Conservation (phyloP, 2,329 filamentous ascomycete genomes). For the Fusarium chlamydosporum region DNA sequence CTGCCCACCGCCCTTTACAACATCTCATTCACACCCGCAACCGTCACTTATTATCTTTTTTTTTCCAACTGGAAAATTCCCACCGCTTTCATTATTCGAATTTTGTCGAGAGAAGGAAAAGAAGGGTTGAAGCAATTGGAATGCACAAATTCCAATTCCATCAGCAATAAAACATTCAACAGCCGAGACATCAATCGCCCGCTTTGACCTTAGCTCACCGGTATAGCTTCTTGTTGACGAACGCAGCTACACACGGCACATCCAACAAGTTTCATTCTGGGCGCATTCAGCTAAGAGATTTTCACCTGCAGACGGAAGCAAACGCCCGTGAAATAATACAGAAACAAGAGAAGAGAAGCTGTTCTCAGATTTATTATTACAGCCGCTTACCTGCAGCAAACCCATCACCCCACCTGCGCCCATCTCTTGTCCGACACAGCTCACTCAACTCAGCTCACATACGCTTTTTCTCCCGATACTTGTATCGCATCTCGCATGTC, state of each 20-base stretch:
- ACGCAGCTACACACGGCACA: constrained; percentile 11
- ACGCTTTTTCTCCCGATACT: constrained; percentile 25
- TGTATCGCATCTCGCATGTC: constrained; percentile 37
- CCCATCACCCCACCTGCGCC: constrained; percentile 15
- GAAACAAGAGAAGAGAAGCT: constrained; percentile 6
- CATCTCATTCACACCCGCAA: constrained; percentile 27
- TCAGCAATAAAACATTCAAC: constrained; percentile 25
- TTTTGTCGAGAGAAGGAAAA: constrained; percentile 28
- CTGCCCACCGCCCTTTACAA: constrained; percentile 40
- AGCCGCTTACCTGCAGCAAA: constrained; percentile 43
- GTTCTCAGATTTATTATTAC: constrained; percentile 18
- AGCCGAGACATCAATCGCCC: constrained; percentile 29
- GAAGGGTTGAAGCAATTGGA: constrained; percentile 28
- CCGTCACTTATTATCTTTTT: too few relatives aligned
- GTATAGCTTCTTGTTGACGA: constrained; percentile 20
- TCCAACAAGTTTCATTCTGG: neutral
- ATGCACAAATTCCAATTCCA: constrained; percentile 12
- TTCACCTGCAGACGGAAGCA: constrained; percentile 16
- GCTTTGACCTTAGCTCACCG: constrained; percentile 11
- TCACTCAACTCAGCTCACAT: constrained; percentile 7
- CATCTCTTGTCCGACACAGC: constrained; percentile 34
- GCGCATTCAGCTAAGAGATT: constrained; percentile 22
- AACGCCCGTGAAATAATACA: constrained; percentile 10
- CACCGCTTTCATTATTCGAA: constrained; percentile 6
- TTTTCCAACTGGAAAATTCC: neutral